Evolutionary conservation across 2,329 filamentous ascomycete species (phyloP).

Genomic region (Botryotinia globosa): DNA sequence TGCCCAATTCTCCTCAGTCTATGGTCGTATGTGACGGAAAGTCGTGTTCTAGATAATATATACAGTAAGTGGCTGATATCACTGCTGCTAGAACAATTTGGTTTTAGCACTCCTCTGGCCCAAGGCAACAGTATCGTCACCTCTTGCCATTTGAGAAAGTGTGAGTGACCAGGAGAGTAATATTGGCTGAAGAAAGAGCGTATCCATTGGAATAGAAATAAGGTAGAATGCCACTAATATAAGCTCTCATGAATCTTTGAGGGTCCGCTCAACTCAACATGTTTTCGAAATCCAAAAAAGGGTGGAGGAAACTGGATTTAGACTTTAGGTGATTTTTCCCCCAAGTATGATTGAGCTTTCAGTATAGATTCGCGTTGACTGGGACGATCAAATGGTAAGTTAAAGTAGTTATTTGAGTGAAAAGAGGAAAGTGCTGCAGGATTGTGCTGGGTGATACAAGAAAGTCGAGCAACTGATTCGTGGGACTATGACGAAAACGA

Average conservation of each 20-base stretch:
- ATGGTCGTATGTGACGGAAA: not conserved
- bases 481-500: not conserved
- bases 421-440: not conserved
- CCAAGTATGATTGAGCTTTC: not conserved
- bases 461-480: not conserved
- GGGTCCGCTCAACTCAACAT: not conserved
- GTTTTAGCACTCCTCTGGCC: not conserved
- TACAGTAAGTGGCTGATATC: not conserved
- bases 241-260: too few species aligned
- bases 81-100: not conserved
- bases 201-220: too few species aligned
- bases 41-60: fast-evolving
- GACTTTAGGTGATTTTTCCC: not conserved
- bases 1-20: too few species aligned
- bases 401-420: not conserved
- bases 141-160: too few species aligned
- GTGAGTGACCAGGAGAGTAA: too few species aligned
- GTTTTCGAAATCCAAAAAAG: not conserved
- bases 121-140: too few species aligned
- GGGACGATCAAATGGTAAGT: not conserved
- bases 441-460: not conserved
- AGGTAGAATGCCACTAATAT: too few species aligned
- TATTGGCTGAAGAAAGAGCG: too few species aligned
- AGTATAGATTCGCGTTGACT: not conserved
- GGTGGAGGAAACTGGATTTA: not conserved